phyloP scores from a whole-genome alignment of 2,329 filamentous ascomycete species.

The Trichoderma sp. region DNA sequence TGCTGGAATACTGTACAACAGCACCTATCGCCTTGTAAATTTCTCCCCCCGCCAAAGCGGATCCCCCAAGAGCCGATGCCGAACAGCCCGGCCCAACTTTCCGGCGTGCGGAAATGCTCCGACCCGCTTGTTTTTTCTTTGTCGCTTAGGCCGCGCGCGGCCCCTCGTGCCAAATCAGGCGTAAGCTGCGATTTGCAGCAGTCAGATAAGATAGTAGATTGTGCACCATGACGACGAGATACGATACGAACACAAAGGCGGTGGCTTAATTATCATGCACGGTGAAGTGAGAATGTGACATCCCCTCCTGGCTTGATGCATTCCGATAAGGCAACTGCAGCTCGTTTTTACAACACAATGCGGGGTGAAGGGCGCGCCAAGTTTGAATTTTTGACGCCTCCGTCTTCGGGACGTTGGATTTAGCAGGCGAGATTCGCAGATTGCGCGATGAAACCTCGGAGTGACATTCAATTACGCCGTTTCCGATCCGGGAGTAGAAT shows the following conservation, averaged over 20 bases:
- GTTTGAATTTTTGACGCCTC: not conserved
- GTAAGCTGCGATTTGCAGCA: not conserved
- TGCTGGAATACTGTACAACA: not conserved
- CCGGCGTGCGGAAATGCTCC: conserved; percentile 26
- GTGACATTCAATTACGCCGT: not conserved
- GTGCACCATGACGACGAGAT: not conserved
- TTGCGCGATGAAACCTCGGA: not conserved
- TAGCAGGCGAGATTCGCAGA: not conserved
- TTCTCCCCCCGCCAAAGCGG: conserved; percentile 8
- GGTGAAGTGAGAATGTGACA: not conserved
- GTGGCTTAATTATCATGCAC: not conserved
- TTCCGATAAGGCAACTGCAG: not conserved
- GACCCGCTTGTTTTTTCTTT: conserved; percentile 19
- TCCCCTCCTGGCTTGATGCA: not conserved
- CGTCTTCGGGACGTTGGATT: not conserved
- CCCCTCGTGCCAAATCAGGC: not conserved
- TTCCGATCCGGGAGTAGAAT: not conserved
- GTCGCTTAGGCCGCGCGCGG: not conserved
- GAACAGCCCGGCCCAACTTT: conserved; percentile 9
- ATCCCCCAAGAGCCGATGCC: conserved; percentile 10
- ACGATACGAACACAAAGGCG: not conserved
- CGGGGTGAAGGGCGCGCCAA: conserved; percentile 21
- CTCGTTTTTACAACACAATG: not conserved
- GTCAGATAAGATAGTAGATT: not conserved
- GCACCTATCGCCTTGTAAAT: not conserved